phyloP scores from a whole-genome alignment of 352 stramenopile genomes.

The Poterioochromonas sp. region DNA sequence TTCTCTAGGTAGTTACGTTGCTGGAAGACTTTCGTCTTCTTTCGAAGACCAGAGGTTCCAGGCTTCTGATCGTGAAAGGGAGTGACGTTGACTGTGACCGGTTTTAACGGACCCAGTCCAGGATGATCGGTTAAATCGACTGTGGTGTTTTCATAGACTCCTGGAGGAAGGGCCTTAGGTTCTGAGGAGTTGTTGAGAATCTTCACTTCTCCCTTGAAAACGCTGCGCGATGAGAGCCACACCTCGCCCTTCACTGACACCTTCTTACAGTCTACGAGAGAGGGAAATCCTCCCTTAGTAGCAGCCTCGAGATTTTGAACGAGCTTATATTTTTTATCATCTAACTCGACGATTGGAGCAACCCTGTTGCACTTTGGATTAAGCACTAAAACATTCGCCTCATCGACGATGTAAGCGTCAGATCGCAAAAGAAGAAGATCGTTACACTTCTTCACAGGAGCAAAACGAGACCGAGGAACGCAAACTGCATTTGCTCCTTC shows the following conservation, averaged over 20 bases:
- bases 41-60: conserved; percentile 94
- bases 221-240: conserved; percentile 66
- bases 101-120: conserved; percentile 68
- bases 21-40: conserved; percentile 98
- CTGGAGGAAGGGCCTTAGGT: conserved; percentile 82
- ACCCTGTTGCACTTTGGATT: conserved; percentile 81
- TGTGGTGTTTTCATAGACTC: conserved; percentile 83
- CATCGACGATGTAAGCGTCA: conserved; percentile 92
- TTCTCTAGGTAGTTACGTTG: conserved; percentile 95
- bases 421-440: conserved; percentile 93
- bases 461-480: conserved; percentile 87
- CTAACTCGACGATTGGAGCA: conserved; percentile 86
- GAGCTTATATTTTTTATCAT: conserved; percentile 96
- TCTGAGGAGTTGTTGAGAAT: conserved; percentile 91
- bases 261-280: conserved; percentile 83
- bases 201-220: conserved; percentile 54
- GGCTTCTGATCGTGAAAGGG: conserved; percentile 73
- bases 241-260: conserved; percentile 90
- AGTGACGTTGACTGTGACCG: conserved; percentile 46
- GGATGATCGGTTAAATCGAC: conserved; percentile 84
- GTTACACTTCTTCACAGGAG: conserved; percentile 97
- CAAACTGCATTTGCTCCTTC: conserved; percentile 86
- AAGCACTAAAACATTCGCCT: conserved; percentile 85
- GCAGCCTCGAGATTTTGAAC: conserved; percentile 90
- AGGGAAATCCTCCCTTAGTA: conserved; percentile 80